phyloP scores from a whole-genome alignment of 2,329 filamentous ascomycete genomes.

The Xylaria sp. region DNA sequence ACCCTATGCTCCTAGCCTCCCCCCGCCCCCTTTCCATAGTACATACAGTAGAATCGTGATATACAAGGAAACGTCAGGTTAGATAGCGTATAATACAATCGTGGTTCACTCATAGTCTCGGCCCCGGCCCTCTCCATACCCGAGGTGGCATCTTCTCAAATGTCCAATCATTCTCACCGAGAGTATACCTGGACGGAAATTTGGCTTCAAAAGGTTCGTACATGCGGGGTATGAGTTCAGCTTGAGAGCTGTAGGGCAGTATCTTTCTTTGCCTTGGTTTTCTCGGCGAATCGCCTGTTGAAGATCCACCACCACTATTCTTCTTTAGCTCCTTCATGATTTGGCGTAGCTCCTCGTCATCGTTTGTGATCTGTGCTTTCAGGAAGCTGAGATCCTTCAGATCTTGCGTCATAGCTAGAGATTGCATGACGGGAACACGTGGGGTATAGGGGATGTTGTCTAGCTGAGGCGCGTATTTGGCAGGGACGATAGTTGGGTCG shows the following conservation, averaged over 20 bases:
- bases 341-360: conserved; percentile 74
- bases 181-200: conserved; percentile 35
- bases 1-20: not conserved
- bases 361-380: conserved; percentile 79
- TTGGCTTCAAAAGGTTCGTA: conserved; percentile 48
- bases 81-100: conserved; percentile 15
- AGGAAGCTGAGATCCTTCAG: conserved; percentile 67
- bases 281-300: conserved; percentile 4
- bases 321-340: conserved; percentile 69
- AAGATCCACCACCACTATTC: conserved; percentile 22
- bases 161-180: conserved; percentile 28
- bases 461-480: conserved; percentile 58
- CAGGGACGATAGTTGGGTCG: conserved; percentile 67
- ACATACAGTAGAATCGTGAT: conserved; percentile 11
- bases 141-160: conserved; percentile 37
- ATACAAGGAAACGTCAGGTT: conserved; percentile 6
- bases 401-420: conserved; percentile 58
- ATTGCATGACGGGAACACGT: conserved; percentile 80
- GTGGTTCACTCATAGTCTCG: conserved; percentile 10
- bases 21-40: no score
- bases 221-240: conserved; percentile 47
- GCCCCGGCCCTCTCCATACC: conserved; percentile 5
- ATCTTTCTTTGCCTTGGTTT: conserved; percentile 37
- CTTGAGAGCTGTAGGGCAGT: conserved; percentile 46
- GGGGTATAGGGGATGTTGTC: conserved; percentile 71